Evolutionary conservation across 2,329 filamentous ascomycete genomes (phyloP).

Genomic region (Penicillium brasilianum): DNA sequence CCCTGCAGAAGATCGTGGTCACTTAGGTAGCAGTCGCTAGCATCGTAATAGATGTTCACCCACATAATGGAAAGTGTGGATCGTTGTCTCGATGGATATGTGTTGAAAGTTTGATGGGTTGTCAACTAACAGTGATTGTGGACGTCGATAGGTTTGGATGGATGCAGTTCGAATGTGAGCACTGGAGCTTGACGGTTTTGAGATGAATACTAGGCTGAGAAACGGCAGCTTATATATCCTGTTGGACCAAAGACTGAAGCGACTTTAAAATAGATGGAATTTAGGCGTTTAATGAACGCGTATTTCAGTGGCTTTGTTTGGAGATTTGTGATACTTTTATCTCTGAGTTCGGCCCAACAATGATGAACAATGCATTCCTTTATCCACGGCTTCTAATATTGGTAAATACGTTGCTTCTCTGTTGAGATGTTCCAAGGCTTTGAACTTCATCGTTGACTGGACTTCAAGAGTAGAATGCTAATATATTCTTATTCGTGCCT

Average conservation of each 20-base stretch:
- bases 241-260: not conserved
- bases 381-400: no score
- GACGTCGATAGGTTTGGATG: not conserved
- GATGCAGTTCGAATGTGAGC: not conserved
- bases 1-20: not conserved
- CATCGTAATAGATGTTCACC: constrained; percentile 1
- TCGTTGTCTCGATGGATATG: not conserved
- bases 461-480: no score
- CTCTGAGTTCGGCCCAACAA: not conserved
- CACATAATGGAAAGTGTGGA: not conserved
- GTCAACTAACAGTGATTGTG: not conserved
- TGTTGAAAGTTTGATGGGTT: not conserved
- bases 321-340: not conserved
- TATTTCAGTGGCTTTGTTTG: not conserved
- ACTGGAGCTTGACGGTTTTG: not conserved
- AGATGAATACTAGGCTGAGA: not conserved
- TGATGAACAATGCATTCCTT: no score
- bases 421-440: not conserved
- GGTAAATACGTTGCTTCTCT: not conserved
- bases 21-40: not conserved
- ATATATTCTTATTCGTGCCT: not conserved
- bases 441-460: not conserved
- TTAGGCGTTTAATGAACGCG: not conserved
- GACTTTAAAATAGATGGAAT: not conserved
- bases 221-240: not conserved